phyloP scores from a whole-genome alignment of 495 filamentous ascomycete species.

The Penicillium lividum region DNA sequence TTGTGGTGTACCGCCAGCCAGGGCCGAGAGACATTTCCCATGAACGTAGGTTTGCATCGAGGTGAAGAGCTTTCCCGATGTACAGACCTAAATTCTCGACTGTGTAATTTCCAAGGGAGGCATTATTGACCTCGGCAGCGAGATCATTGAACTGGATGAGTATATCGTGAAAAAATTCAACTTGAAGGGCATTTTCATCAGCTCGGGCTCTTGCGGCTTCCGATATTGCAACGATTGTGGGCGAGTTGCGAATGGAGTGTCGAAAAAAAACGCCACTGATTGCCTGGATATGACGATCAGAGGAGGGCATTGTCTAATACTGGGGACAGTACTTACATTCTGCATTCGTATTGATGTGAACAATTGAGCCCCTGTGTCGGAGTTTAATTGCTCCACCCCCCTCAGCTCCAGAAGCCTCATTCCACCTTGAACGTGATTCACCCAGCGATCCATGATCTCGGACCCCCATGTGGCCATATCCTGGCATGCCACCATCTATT shows the following conservation, averaged over 20 bases:
- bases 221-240: slow-evolving; percentile 14
- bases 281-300: slow-evolving; percentile 4
- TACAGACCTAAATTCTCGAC: neutral
- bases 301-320: neutral
- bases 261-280: slow-evolving; percentile 17
- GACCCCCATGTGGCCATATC: slow-evolving; percentile 9
- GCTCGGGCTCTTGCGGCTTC: slow-evolving; percentile 3
- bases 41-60: slow-evolving; percentile 15
- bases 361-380: slow-evolving; percentile 6
- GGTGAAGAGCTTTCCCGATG: slow-evolving; percentile 14
- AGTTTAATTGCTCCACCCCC: slow-evolving; percentile 16
- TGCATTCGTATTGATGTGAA: slow-evolving; percentile 18
- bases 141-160: slow-evolving; percentile 13
- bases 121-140: slow-evolving; percentile 9
- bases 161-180: slow-evolving; percentile 14
- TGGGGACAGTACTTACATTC: slow-evolving; percentile 5
- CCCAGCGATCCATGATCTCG: slow-evolving; percentile 13
- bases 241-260: slow-evolving; percentile 4
- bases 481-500: slow-evolving; percentile 15
- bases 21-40: slow-evolving; percentile 14
- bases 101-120: neutral
- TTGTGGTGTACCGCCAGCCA: slow-evolving; percentile 6
- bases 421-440: slow-evolving; percentile 19
- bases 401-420: slow-evolving; percentile 21
- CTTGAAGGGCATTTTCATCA: slow-evolving; percentile 1